Base-by-base conservation (phyloP, 2,329 filamentous ascomycete genomes). In the Hypoxylon sp. region DNA sequence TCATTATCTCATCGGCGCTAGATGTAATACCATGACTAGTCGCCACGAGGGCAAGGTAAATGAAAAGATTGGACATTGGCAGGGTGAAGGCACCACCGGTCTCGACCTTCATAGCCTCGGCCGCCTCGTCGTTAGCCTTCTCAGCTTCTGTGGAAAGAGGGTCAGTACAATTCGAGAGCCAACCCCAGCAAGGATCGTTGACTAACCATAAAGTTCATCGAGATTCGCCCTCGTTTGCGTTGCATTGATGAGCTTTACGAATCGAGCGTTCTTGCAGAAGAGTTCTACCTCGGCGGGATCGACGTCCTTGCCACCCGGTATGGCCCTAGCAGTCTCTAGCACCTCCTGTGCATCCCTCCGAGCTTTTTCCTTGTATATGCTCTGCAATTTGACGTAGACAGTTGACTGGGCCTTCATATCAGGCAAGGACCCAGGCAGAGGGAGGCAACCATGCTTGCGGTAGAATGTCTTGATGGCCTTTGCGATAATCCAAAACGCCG, bases 381-480 rank as follows among this genome's bases (percentile, higher is more conserved):
- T 95, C 77, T 98, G 96, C 11, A 99, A 85, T 72, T 89, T 85
- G 70, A 99, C 91, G 80, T 99, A 99, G 67, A 96, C 91, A 59
- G 85, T 88, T 2, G 94, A 97, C 75, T 95, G 88, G 2, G 96
- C 93, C 81, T 99, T 99, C 96, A 99, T 99, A 77, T 99, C 96
- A 1, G 96, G 96, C 1, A 99, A 83, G 2, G 91, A 89, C 11
- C 96, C 96, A 0, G 94, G 91, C 0, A 99, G 83, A 14, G 96
- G 96, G 4, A 99, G 84, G 26, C 90, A 85, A 6, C 84, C 81
- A 75, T 97, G 88, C 57, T 87, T 87, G 8, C 85, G 78, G 77
- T 95, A 90, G 78, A 99, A 99, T 18, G 85, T 75, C 64, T 89
- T 89, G 58, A 98, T 84, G 0, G 95, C 94, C 58, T 89, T 85